Base-by-base conservation (phyloP, 1,284 basidiomycete species). In the Microbotryum scabiosae region DNA sequence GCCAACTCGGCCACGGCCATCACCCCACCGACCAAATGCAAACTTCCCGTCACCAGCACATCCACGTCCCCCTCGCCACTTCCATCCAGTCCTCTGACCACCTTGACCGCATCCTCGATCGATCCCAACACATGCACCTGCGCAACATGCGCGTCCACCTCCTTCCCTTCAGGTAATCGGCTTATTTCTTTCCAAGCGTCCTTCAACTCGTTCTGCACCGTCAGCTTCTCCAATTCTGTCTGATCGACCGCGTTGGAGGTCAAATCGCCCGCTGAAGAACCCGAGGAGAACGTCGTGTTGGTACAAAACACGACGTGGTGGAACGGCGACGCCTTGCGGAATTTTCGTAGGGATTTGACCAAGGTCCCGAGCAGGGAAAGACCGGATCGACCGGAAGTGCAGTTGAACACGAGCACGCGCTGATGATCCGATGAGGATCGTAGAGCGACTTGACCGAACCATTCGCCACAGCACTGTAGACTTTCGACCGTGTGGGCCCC, bases 401-500 rank as follows among this genome's bases (percentile, higher is more conserved):
- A 97, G 76, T 99, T 99, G 79, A 98, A 99, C 43, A 98, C 82
- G 51, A 99, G 79, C 77, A 43, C 88, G 82, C 16, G 73, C 74
- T 9, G 57, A 20, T 8, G 18, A 26, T 36, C 14, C 26, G 20
- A 10, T 7, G 54, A 50, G 2, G 12, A 28, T 2, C 21, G n/a
- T 7, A 65, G 51, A 7, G 66, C 66, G 5, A 47, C 59, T 6
- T 67, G 60, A 3, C 71, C 72, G 58, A 75, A 94, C 96, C 96
- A 99, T 63, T 87, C 79, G 21, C 88, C 82, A 70, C 93, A 94
- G 62, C 85, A 89, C 51, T 82, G 80, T 32, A 99, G 79, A 71
- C 90, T 96, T 74, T 98, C 96, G 16, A 83, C 77, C 0, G 96
- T 99, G 74, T 98, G 96, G 16, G 94, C 93, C 1, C 96, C 96